phyloP scores from a whole-genome alignment of 73 alveolate genomes.

The Symbiodinium natans region DNA sequence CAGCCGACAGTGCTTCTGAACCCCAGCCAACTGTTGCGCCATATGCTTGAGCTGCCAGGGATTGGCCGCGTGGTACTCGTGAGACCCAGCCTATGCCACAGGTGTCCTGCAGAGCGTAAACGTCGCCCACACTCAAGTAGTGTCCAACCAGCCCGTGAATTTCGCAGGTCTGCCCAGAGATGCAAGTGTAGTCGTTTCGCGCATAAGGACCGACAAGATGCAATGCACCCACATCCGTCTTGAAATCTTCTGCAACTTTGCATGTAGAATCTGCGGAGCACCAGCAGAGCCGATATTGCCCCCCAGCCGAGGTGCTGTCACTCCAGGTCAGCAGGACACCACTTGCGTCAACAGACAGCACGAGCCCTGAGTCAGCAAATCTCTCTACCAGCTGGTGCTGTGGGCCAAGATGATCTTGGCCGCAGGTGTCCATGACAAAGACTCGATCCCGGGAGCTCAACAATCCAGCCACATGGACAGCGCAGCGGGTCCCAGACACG shows the following conservation, averaged over 20 bases:
- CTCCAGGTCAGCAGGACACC: neutral
- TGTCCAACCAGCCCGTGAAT: constrained; percentile 26
- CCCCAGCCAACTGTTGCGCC: constrained; percentile 47
- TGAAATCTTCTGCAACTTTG: neutral
- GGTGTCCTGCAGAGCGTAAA: constrained; percentile 23
- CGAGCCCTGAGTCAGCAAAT: neutral
- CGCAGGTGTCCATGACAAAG: constrained; percentile 12
- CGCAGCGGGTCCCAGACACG: constrained; percentile 5
- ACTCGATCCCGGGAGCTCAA: neutral
- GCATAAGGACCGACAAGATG: neutral
- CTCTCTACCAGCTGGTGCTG: neutral
- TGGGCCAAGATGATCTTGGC: neutral
- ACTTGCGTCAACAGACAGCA: neutral
- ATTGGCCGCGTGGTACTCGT: neutral
- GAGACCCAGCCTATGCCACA: neutral
- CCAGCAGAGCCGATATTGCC: constrained; percentile 44
- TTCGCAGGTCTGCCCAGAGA: constrained; percentile 13
- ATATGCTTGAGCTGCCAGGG: neutral
- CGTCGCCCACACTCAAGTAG: neutral
- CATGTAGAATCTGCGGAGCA: neutral
- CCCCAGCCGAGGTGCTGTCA: neutral
- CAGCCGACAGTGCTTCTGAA: neutral
- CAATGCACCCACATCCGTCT: constrained; percentile 28
- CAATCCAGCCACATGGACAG: neutral
- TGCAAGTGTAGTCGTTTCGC: neutral